These are phyloP conservation scores for Populus tremula DNA, from an alignment of 345 rosid species.

Conservation along the genomic window DNA sequence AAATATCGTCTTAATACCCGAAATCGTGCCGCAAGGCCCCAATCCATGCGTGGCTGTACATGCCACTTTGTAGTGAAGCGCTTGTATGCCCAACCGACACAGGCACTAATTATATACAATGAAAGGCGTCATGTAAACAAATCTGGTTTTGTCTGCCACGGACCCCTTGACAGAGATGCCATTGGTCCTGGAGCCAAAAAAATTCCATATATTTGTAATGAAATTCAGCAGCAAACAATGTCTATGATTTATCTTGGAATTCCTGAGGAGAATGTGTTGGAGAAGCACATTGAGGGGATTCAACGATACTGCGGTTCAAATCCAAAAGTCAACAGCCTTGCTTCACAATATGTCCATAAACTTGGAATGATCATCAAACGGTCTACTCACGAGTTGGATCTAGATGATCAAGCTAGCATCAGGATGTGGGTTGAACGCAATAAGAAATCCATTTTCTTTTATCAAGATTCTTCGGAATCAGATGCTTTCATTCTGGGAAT, in stretches of 20 bases:
- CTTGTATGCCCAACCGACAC: constrained; percentile 69
- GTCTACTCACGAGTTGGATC: constrained; percentile 83
- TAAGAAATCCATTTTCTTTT: constrained; percentile 81
- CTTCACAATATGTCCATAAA: constrained; percentile 87
- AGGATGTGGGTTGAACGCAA: constrained; percentile 81
- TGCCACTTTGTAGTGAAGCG: constrained; percentile 86
- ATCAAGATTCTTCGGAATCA: constrained; percentile 72
- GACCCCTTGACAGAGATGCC: constrained; percentile 91
- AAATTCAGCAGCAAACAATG: constrained; percentile 83
- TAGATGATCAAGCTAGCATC: constrained; percentile 91
- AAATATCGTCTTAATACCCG: constrained; percentile 78
- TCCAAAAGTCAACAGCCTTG: constrained; percentile 63
- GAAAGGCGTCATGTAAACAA: constrained; percentile 84
- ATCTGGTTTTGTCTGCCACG: constrained; percentile 85
- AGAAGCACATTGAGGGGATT: constrained; percentile 93
- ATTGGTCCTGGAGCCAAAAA: constrained; percentile 95
- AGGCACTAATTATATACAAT: constrained; percentile 73
- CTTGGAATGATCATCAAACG: constrained; percentile 86
- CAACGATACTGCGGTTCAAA: constrained; percentile 78
- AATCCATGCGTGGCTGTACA: constrained; percentile 94
- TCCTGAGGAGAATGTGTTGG: constrained; percentile 87
- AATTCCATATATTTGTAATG: constrained; percentile 78
- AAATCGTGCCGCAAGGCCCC: constrained; percentile 88
- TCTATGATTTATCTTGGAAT: constrained; percentile 96
- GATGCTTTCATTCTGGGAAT: constrained; percentile 82